Evolutionary conservation across 768 basidiomycete species (phyloP).

Genomic region (Leccinellum luteum): DNA sequence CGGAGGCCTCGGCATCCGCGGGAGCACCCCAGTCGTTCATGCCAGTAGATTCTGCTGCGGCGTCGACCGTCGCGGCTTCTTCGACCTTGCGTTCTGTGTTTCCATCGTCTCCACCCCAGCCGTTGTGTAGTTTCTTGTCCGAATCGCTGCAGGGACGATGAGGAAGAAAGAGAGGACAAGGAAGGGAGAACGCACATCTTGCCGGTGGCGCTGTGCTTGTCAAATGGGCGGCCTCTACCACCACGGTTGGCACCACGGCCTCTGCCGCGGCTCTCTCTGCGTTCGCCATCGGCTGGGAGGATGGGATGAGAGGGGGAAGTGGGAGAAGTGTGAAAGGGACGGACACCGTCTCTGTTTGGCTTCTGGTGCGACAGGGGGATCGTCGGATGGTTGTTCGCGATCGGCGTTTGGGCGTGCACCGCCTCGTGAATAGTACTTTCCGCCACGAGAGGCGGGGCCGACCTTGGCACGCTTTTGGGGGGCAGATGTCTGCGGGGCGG

Average conservation of each 20-base stretch:
- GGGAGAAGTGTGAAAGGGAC: constrained; percentile 9
- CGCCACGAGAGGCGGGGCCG: constrained; percentile 63
- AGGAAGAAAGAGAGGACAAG: constrained; percentile 1
- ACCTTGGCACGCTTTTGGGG: constrained; percentile 47
- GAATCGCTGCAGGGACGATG: constrained; percentile 61
- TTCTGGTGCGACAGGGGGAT: constrained; percentile 34
- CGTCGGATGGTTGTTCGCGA: constrained; percentile 40
- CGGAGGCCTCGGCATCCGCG: constrained; percentile 27
- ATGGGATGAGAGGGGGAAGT: constrained; percentile 3
- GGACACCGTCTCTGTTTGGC: constrained; percentile 32
- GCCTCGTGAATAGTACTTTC: constrained; percentile 69
- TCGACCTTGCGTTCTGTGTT: constrained; percentile 80
- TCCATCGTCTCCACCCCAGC: constrained; percentile 94
- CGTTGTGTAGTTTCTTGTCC: constrained; percentile 91
- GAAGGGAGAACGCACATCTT: constrained; percentile 55
- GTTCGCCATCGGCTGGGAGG: constrained; percentile 40
- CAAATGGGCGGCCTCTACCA: constrained; percentile 67
- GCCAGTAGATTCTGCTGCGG: constrained; percentile 45
- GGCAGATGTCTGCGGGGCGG: constrained; percentile 33
- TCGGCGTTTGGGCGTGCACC: constrained; percentile 43
- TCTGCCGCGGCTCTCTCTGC: constrained; percentile 42
- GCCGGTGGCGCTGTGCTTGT: constrained; percentile 85
- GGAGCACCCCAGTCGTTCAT: constrained; percentile 37
- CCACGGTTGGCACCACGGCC: constrained; percentile 37
- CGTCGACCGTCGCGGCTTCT: constrained; percentile 70